Conservation (phyloP, 768 basidiomycete species). For the Cyclocybe aegerita region DNA sequence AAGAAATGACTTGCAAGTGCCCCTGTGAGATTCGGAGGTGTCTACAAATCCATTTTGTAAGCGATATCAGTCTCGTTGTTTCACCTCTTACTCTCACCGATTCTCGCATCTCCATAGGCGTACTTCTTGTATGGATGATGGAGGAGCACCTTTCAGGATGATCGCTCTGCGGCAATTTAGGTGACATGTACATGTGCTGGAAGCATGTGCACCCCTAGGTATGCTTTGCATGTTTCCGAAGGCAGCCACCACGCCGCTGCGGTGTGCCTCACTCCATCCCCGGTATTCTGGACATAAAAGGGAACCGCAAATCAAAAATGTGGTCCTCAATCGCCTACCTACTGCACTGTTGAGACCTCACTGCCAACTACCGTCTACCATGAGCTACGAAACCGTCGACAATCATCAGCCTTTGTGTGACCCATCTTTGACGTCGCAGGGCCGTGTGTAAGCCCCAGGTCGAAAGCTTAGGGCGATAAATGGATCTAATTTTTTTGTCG, state of each 20-base stretch:
- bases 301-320: neutral
- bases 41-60: no score
- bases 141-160: no score
- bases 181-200: neutral
- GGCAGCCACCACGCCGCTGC: constrained; percentile 5
- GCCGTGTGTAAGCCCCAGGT: constrained; percentile 8
- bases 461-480: neutral
- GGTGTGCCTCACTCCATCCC: constrained; percentile 3
- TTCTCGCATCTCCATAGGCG: no score
- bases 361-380: constrained; percentile 1
- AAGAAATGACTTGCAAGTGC: no score
- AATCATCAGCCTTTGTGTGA: constrained; percentile 1
- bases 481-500: neutral
- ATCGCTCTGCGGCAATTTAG: no score
- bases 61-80: no score
- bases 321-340: neutral
- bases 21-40: no score
- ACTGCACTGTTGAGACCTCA: neutral
- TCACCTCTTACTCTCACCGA: no score
- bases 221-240: neutral
- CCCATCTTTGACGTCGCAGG: neutral
- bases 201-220: neutral
- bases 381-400: constrained; percentile 11
- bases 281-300: neutral
- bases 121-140: no score